A percentile compares a stretch with the other conserved stretches of the same genome.
These are phyloP conservation scores for Parmales sp. DNA, from an alignment of 108 stramenopile species.

Conservation along the genomic window DNA sequence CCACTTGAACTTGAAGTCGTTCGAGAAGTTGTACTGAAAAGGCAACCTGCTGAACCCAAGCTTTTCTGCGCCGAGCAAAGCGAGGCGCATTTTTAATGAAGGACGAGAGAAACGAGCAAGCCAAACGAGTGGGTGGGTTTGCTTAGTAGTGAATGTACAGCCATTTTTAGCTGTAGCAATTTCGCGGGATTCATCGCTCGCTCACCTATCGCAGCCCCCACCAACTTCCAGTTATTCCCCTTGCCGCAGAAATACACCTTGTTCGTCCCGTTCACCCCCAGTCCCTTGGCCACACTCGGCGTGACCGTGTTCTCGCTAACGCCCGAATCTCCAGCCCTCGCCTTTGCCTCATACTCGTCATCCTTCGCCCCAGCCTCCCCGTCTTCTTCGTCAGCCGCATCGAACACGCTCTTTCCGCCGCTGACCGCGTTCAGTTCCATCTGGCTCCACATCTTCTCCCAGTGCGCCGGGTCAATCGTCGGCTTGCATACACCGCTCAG, in stretches of 20 bases:
- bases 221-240: slow-evolving; percentile 20
- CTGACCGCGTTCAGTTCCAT: neutral
- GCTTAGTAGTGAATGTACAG: no score
- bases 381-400: neutral
- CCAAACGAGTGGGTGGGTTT: no score
- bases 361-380: neutral
- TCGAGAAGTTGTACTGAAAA: slow-evolving; percentile 17
- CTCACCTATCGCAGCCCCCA: slow-evolving; percentile 4
- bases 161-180: no score
- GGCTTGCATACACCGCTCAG: slow-evolving; percentile 15
- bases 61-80: no score
- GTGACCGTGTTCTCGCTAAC: neutral
- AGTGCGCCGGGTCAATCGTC: neutral
- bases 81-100: no score
- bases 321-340: neutral
- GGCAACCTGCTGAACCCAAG: slow-evolving; percentile 16
- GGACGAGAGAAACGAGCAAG: no score
- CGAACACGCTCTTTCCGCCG: neutral
- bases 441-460: neutral
- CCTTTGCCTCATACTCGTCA: neutral
- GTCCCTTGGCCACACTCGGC: slow-evolving; percentile 10
- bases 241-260: no score
- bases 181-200: no score
- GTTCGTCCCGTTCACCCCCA: slow-evolving; percentile 19
- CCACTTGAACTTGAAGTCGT: slow-evolving; percentile 18